phyloP scores from a whole-genome alignment of 129 eudicot genomes.

The Artemisia tridentata region DNA sequence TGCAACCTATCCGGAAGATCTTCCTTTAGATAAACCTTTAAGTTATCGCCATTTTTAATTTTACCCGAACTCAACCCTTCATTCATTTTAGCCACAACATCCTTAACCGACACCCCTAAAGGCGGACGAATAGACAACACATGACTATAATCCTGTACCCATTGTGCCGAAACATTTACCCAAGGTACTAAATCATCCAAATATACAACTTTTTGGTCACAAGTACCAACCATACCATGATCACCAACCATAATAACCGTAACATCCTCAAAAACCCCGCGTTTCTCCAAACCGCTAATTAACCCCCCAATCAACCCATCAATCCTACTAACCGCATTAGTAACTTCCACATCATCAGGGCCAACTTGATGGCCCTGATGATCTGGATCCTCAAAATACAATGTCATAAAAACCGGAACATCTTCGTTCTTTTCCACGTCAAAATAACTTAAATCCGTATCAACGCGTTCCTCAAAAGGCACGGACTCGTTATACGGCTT shows the following conservation, averaged over 20 bases:
- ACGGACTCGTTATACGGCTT: conserved; percentile 55
- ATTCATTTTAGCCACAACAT: conserved; percentile 62
- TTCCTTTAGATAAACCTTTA: conserved; percentile 61
- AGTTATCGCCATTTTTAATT: conserved; percentile 53
- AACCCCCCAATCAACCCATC: conserved; percentile 61
- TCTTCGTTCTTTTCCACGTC: conserved; percentile 54
- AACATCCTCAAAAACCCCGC: conserved; percentile 72
- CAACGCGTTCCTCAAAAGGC: conserved; percentile 71
- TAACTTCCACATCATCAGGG: conserved; percentile 63
- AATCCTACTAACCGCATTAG: conserved; percentile 45
- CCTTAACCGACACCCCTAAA: conserved; percentile 28
- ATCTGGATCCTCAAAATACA: conserved; percentile 84
- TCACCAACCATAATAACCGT: conserved; percentile 67
- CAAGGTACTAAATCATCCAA: conserved; percentile 63
- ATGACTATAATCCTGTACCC: conserved; percentile 65
- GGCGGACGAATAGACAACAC: conserved; percentile 68
- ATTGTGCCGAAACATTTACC: conserved; percentile 48
- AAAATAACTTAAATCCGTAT: conserved; percentile 55
- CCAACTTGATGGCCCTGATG: conserved; percentile 78
- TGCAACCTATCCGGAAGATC: conserved; percentile 68
- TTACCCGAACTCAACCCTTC: conserved; percentile 56
- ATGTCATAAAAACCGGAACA: conserved; percentile 63
- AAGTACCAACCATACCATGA: conserved; percentile 89
- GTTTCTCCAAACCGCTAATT: conserved; percentile 58
- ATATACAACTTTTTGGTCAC: conserved; percentile 59